Evolutionary conservation across 345 rosid genomes (phyloP), one percentile per base, ranked within the genome.

Genomic region (Combretum micranthum): DNA sequence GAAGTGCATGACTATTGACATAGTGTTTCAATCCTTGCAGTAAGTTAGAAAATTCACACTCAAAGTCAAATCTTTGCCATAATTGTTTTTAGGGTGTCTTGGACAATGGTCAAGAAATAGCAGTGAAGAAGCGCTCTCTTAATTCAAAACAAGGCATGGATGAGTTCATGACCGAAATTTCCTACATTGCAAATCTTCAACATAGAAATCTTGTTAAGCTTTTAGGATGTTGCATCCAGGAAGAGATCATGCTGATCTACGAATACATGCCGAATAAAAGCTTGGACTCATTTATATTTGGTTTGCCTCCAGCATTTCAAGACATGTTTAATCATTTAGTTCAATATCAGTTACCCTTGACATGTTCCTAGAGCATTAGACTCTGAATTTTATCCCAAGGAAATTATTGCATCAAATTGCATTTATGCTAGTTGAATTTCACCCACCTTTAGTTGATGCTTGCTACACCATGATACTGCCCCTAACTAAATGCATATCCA

Each of bases 261-360:
- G 86, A 81, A 62, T 76, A 69, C 70, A 60, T 75, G 75, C 80
- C 78, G 6, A 80, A 80, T 53, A 63, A 63, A 57, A 77, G 85
- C 65, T 69, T 80, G 62, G 77, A 72, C 39, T 46, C 20, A 53
- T 69, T 76, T 51, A 66, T 80, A 18, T 80, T 76, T 54, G 76
- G 81, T 75, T 57, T 8, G 75, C 20, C 44, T 8, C 23, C 37
- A 20, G 14, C 53, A 22, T 13, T 42, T 26, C 20, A 17, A 26
- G 21, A 50, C 25, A 32, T 32, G 7, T 32, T 32, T 32, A 4
- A 32, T 32, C 9, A 11, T 4, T 32, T 32, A 5, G 39, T 11
- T 1, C 9, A 11, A 32, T 32, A 32, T 32, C 39, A 32, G 6
- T 32, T 4, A 7, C 9, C 39, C 9, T 32, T 32, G 5, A 25